Evolutionary conservation across 78 protist genomes (phyloP).

Genomic region (Dictyostelium firmibasis): DNA sequence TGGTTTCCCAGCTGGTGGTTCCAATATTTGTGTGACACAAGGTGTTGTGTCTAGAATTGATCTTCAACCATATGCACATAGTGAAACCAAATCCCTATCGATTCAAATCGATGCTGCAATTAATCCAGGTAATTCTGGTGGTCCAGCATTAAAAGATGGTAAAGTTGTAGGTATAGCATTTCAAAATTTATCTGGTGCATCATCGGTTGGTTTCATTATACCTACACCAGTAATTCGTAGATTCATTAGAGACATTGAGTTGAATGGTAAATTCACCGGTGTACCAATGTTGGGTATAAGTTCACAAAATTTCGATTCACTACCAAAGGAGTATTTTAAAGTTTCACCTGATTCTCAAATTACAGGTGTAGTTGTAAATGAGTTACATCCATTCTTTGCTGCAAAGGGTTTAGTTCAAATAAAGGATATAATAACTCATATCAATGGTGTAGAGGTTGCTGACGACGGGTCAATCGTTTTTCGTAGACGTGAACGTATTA

Average conservation of each 20-base stretch:
- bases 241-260: constrained; percentile 68
- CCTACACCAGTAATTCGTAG: constrained; percentile 79
- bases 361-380: constrained; percentile 51
- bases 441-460: constrained; percentile 71
- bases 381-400: constrained; percentile 45
- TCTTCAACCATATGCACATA: constrained; percentile 73
- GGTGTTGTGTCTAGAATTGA: constrained; percentile 90
- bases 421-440: constrained; percentile 57
- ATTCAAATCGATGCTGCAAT: constrained; percentile 92
- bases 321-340: constrained; percentile 31
- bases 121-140: constrained; percentile 91
- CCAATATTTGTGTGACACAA: constrained; percentile 77
- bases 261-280: constrained; percentile 71
- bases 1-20: constrained; percentile 92
- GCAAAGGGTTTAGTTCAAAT: not conserved
- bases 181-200: constrained; percentile 77
- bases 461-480: constrained; percentile 83
- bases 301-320: constrained; percentile 28
- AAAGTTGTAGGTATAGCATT: constrained; percentile 88
- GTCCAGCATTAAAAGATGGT: constrained; percentile 87
- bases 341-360: not conserved
- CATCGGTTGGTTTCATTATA: constrained; percentile 84
- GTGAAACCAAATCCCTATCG: constrained; percentile 38
- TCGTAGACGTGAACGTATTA: constrained; percentile 69
- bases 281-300: constrained; percentile 69